These are phyloP conservation scores for Pilasporangium apinafurcum DNA, from an alignment of 352 stramenopile genomes.

Conservation along the genomic window DNA sequence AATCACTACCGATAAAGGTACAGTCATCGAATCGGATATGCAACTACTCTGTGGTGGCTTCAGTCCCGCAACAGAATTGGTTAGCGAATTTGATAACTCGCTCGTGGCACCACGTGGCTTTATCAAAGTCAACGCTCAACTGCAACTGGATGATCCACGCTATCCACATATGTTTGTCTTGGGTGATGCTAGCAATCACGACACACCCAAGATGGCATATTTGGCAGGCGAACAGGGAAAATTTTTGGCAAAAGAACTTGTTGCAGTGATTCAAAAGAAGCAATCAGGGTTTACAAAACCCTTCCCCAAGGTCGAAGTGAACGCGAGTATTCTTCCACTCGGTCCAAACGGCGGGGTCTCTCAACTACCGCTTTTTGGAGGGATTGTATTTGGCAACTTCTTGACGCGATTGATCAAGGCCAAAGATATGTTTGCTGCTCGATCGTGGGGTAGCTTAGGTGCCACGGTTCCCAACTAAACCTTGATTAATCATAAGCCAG, in stretches of 20 bases:
- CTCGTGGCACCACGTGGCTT: constrained; percentile 12
- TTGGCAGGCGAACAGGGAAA: constrained; percentile 19
- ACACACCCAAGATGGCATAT: constrained; percentile 24
- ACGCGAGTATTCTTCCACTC: constrained; percentile 34
- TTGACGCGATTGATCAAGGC: constrained; percentile 40
- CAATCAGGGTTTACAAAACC: constrained; percentile 3
- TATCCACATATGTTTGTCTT: constrained; percentile 29
- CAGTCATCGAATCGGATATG: constrained; percentile 19
- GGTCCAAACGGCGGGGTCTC: constrained; percentile 41
- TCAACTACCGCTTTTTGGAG: constrained; percentile 44
- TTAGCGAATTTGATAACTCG: constrained; percentile 8
- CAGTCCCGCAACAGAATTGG: constrained; percentile 8
- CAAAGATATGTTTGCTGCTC: constrained; percentile 34
- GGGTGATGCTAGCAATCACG: constrained; percentile 28
- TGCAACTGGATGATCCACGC: constrained; percentile 18
- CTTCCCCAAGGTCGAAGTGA: constrained; percentile 17
- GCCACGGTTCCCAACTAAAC: constrained; percentile 16
- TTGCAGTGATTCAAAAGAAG: constrained; percentile 10
- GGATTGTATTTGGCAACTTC: constrained; percentile 42
- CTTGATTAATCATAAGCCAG: too few relatives aligned
- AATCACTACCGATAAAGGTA: constrained; percentile 19
- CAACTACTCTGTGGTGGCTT: constrained; percentile 26
- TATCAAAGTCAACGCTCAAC: constrained; percentile 18
- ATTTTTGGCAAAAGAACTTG: constrained; percentile 15
- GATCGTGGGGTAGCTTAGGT: constrained; percentile 27